A percentile compares a stretch with the other conserved stretches of the same genome.
Conservation (phyloP, 345 rosid species). For the Cardamine occulta region DNA sequence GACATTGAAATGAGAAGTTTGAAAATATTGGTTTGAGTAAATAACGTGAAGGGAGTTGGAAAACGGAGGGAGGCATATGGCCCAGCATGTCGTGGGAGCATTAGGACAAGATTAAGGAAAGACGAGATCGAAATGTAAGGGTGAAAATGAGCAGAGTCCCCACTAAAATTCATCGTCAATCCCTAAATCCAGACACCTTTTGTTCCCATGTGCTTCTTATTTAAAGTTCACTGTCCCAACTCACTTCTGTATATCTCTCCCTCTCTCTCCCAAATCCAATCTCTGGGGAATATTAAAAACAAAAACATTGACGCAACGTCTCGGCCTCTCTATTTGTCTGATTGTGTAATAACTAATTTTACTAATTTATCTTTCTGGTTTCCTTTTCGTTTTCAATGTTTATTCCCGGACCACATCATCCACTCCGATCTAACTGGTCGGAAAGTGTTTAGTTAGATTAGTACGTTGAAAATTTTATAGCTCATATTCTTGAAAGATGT, state of each 20-base stretch:
- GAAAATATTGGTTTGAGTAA: conserved; percentile 30
- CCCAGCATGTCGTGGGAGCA: conserved; percentile 64
- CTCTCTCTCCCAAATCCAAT: conserved; percentile 42
- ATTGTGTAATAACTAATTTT: conserved; percentile 21
- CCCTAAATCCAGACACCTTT: conserved; percentile 63
- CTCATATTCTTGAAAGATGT: background rate
- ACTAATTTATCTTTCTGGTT: background rate
- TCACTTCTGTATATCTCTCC: conserved; percentile 28
- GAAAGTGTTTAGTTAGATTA: conserved; percentile 11
- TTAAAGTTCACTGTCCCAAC: conserved; percentile 73
- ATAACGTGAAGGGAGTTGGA: conserved; percentile 25
- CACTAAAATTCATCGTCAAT: conserved; percentile 54
- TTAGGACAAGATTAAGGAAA: conserved; percentile 70
- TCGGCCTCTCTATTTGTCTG: conserved; percentile 41
- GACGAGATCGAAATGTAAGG: conserved; percentile 64
- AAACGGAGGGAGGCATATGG: conserved; percentile 50
- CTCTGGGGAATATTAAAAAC: conserved; percentile 43
- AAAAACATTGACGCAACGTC: conserved; percentile 43
- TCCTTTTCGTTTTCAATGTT: conserved; percentile 29
- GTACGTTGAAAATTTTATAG: background rate
- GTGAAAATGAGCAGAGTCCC: conserved; percentile 68
- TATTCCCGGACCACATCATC: conserved; percentile 25
- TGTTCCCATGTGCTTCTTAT: conserved; percentile 85
- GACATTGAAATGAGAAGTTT: conserved; percentile 38
- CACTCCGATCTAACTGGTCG: conserved; percentile 26